phyloP scores from a whole-genome alignment of 78 protist genomes.

The Dictyostelium firmibasis region DNA sequence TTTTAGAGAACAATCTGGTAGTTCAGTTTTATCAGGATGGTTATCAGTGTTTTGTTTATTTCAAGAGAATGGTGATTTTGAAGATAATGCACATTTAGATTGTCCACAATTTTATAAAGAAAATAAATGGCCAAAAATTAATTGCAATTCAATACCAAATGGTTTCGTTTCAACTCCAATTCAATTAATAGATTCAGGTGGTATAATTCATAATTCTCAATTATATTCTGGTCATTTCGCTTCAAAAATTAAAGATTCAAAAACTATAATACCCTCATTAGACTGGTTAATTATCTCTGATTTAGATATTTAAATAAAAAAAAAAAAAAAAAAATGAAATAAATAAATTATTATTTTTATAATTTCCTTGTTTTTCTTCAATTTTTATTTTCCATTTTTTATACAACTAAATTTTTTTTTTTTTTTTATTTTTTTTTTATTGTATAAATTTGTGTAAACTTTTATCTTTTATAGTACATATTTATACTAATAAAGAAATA shows the following conservation, averaged over 20 bases:
- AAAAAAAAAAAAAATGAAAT: not conserved
- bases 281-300: not conserved
- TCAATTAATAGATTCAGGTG: not conserved
- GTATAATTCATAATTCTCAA: not conserved
- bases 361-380: no score
- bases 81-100: not conserved
- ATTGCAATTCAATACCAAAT: not conserved
- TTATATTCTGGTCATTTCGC: not conserved
- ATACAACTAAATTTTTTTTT: no score
- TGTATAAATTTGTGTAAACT: no score
- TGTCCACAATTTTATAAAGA: not conserved
- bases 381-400: no score
- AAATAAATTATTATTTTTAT: no score
- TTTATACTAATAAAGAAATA: no score
- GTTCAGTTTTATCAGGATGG: slow-evolving; percentile 63
- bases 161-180: not conserved
- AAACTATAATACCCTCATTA: not conserved
- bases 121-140: not conserved
- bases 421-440: no score
- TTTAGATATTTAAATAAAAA: not conserved
- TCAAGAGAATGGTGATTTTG: not conserved
- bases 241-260: not conserved
- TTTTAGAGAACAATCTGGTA: slow-evolving; percentile 36
- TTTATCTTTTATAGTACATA: no score
- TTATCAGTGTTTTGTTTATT: slow-evolving; percentile 50